Evolutionary conservation across 192 early-diverging fungal species (phyloP).

Genomic region (Coemansia reversa): DNA sequence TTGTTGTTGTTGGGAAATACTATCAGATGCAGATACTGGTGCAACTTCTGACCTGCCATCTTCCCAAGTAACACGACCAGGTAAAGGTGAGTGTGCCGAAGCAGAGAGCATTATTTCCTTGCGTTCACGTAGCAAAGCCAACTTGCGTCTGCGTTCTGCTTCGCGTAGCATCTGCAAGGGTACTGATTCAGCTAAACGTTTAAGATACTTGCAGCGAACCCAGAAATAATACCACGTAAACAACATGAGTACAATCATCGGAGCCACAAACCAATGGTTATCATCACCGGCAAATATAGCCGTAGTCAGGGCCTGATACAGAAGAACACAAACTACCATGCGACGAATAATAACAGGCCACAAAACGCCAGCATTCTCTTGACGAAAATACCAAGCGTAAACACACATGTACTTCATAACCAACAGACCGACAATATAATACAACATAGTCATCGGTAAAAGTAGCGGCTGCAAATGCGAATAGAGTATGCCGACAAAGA

Average conservation of each 20-base stretch:
- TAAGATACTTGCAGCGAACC: constrained; percentile 31
- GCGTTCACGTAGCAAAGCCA: constrained; percentile 11
- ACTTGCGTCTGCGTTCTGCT: constrained; percentile 39
- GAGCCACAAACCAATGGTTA: constrained; percentile 51
- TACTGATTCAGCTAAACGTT: constrained; percentile 22
- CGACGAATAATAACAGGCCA: constrained; percentile 74
- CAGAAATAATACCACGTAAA: constrained; percentile 50
- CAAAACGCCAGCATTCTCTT: constrained; percentile 63
- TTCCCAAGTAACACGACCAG: neutral
- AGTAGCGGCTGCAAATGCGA: constrained; percentile 70
- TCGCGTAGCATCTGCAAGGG: constrained; percentile 52
- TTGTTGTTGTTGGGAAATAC: neutral
- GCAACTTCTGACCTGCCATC: too few species aligned
- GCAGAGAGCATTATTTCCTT: constrained; percentile 5
- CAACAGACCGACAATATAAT: constrained; percentile 62
- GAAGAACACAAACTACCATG: constrained; percentile 61
- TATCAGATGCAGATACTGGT: too few species aligned
- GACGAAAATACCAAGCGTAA: constrained; percentile 75
- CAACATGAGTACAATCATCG: constrained; percentile 46
- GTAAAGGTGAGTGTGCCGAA: neutral
- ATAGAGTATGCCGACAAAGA: constrained; percentile 74
- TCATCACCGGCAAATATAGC: constrained; percentile 62
- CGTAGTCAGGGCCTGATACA: constrained; percentile 64
- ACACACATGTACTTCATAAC: constrained; percentile 75
- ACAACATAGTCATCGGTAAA: constrained; percentile 66